Evolutionary conservation across 495 filamentous ascomycete species (phyloP).

Genomic region (Aspergillus egyptiacus): DNA sequence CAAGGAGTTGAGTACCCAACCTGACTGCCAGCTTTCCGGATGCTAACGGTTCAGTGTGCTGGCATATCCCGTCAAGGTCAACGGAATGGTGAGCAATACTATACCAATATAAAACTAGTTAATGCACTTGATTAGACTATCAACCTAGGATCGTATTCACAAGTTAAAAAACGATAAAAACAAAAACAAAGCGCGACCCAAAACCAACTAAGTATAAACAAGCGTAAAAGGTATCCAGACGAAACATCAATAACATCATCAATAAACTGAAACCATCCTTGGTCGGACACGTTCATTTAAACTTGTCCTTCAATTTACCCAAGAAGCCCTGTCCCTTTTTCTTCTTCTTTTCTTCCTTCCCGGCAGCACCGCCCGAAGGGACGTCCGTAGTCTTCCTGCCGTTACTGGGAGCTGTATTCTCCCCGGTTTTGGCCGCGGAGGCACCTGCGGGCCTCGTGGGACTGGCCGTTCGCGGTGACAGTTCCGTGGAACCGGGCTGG

Average conservation of each 20-base stretch:
- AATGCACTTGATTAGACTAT: constrained; percentile 7
- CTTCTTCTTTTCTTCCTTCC: constrained; percentile 44
- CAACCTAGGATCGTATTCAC: constrained; percentile 8
- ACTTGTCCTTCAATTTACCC: constrained; percentile 45
- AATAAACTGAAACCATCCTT: neutral
- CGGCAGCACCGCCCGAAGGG: constrained; percentile 3
- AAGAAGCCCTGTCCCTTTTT: constrained; percentile 47
- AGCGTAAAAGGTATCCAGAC: constrained; percentile 21
- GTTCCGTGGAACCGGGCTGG: constrained; percentile 29
- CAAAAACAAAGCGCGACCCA: no score
- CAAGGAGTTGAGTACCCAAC: constrained; percentile 42
- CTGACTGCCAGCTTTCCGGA: neutral
- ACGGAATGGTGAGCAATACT: constrained; percentile 46
- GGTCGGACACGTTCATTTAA: constrained; percentile 21
- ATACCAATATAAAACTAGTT: constrained; percentile 36
- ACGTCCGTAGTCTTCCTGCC: neutral
- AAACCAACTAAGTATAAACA: constrained; percentile 3
- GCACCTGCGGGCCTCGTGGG: constrained; percentile 19
- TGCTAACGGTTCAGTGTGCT: constrained; percentile 41
- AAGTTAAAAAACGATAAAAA: constrained; percentile 12
- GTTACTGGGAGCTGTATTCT: neutral
- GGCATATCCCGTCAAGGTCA: constrained; percentile 50
- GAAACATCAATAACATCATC: constrained; percentile 9
- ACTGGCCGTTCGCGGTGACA: constrained; percentile 41
- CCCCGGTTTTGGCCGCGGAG: constrained; percentile 18